Base-by-base conservation (phyloP, 108 stramenopile species). In the Stephanodiscus minutulus region DNA sequence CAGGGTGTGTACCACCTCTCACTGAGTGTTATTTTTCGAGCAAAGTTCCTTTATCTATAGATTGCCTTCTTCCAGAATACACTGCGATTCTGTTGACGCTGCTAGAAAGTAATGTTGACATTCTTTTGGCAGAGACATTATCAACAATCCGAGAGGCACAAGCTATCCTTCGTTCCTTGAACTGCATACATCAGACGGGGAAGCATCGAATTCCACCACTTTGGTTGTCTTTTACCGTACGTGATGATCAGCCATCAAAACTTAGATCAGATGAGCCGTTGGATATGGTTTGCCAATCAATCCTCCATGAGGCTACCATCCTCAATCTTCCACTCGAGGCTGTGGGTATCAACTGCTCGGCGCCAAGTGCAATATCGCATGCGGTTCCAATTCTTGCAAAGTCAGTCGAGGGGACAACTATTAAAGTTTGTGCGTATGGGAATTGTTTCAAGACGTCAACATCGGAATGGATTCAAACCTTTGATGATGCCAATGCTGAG, bases 381-480 rank as follows among this genome's bases (percentile, higher is more conserved):
- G 81, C 81, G 4, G 47, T 82, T 29, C 27, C 20, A 22, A 58
- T 58, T 11, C 49, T 81, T 15, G 50, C 25, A 52, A 58, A 33
- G 29, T 37, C 37, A 33, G 24, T 56, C 7, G 20, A 62, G 20
- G 44, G 64, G 33, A 36, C 73, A 31, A 36, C 35, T 20, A 61
- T 75, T 27, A 74, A 79, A 33, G 39, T 44, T 25, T 79, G 37
- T 46, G 76, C 74, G 2, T 82, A 82, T 22, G 81, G 60, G 0
- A 82, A 82, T 68, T 74, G 73, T 21, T 82, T 82, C 66, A 76
- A 68, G 48, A 68, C 71, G 44, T 68, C 81, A 20, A 82, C 81
- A 27, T 77, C 76, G 0, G 81, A 77, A 55, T 82, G 81, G 81
- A 73, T 82, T 66, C 43, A 52, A 18, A 70, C 73, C 25, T 27